These are phyloP conservation scores for Agarophyton chilense DNA, from an alignment of 23 red algal genomes.

Conservation along the genomic window DNA sequence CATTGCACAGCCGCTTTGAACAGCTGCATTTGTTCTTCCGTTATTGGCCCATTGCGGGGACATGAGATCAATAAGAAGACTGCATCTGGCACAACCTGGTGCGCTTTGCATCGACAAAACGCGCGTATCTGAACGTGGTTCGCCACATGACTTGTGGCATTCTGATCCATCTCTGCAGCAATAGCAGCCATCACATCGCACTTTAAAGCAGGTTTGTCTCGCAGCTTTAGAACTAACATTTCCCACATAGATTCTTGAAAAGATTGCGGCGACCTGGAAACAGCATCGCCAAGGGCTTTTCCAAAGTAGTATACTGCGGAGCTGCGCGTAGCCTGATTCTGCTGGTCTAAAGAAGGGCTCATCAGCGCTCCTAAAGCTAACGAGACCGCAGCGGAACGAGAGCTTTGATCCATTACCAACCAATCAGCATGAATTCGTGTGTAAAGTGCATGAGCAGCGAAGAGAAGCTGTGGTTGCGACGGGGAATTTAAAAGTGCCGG, in stretches of 20 bases:
- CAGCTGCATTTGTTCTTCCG: not conserved
- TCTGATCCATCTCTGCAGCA: slow-evolving; percentile 28
- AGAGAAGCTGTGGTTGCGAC: slow-evolving; percentile 4
- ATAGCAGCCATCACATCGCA: slow-evolving; percentile 23
- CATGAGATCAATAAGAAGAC: not conserved
- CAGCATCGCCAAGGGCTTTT: not conserved
- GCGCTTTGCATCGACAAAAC: slow-evolving; percentile 36
- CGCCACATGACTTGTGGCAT: slow-evolving; percentile 25
- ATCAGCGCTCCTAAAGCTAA: not conserved
- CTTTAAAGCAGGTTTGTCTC: not conserved
- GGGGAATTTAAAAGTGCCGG: not conserved
- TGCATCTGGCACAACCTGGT: slow-evolving; percentile 24
- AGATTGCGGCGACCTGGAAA: not conserved
- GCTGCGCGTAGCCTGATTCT: slow-evolving; percentile 3
- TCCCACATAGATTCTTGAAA: slow-evolving; percentile 42
- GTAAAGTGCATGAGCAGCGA: slow-evolving; percentile 7
- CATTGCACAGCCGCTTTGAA: slow-evolving; percentile 10
- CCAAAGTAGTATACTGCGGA: slow-evolving; percentile 28
- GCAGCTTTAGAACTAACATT: slow-evolving; percentile 1
- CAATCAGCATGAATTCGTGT: slow-evolving; percentile 18
- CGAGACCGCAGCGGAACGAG: not conserved
- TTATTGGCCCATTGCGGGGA: not conserved
- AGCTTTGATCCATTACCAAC: slow-evolving; percentile 4
- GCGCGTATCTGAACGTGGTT: slow-evolving; percentile 28
- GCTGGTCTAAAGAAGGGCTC: not conserved